Evolutionary conservation across 768 basidiomycete genomes (phyloP), one percentile per base, ranked within the genome.

Genomic region (Naganishia vishniacii): DNA sequence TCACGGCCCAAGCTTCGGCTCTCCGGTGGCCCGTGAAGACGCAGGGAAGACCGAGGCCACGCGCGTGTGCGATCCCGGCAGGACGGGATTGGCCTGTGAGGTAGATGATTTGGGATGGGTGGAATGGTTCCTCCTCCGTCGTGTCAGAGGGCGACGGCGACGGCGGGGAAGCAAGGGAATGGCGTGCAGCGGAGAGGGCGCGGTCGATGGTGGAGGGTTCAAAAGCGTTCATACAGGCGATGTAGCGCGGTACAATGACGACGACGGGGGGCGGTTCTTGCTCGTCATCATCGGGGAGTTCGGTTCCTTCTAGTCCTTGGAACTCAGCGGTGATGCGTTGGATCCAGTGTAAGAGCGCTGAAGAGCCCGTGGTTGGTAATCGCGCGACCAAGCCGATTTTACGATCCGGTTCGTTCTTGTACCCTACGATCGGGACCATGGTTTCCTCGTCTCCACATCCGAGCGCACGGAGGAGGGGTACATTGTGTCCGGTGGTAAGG

Each of bases 171-270:
- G n/a, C n/a, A n/a, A n/a, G n/a, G n/a, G 25, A 28, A 25, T 25
- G 4, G 23, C 7, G 15, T 2, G 31, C 41, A 23, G 31, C 29
- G 23, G 20, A 4, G 45, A 48, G 42, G 20, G 40, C 34, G 15
- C 49, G 48, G 41, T 63, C 42, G 62, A 63, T 45, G 12, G 41
- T 53, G 15, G 25, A 16, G 15, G 62, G 62, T 25, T 63, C 62
- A 34, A 53, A 63, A 1, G 62, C 62, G 49, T 63, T 63, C 62
- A 63, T 63, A 23, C 62, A 63, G 7, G 62, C 62, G 42, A 63
- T 63, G 34, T 63, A 63, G 11, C n/a, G 25, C 13, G 49, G 49
- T n/a, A n/a, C n/a, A n/a, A n/a, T n/a, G n/a, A n/a, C n/a, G 23
- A 4, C 25, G 9, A 37, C 31, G 7, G 29, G 31, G 13, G 6